Evolutionary conservation across 306 rosid species (phyloP).

Genomic region (Spatholobus suberectus): DNA sequence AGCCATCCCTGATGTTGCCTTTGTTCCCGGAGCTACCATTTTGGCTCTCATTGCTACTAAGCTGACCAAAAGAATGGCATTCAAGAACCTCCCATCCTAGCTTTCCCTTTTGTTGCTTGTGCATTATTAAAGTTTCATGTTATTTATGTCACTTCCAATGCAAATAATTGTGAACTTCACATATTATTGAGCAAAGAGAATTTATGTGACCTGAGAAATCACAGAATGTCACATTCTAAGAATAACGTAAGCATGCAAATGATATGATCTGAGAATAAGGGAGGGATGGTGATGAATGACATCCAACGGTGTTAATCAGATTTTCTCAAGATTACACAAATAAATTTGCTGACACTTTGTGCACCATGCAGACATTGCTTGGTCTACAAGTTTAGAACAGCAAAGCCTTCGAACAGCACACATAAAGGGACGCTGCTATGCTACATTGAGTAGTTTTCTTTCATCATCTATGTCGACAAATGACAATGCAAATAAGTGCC

Average conservation of each 20-base stretch:
- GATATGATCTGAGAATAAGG: neutral
- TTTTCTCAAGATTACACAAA: neutral
- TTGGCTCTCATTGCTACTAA: conserved; percentile 56
- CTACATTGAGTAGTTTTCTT: neutral
- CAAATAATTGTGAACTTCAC: neutral
- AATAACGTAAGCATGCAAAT: neutral
- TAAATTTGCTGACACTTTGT: neutral
- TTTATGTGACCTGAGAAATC: neutral
- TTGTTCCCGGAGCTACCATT: conserved; percentile 63
- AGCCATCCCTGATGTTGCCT: conserved; percentile 60
- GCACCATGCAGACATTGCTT: neutral
- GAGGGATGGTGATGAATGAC: neutral
- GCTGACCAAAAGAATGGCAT: conserved; percentile 52
- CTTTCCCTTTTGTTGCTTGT: neutral
- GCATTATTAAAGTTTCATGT: neutral
- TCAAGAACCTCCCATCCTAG: conserved; percentile 16
- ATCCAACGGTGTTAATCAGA: neutral
- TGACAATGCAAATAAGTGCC: neutral
- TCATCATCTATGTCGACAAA: neutral
- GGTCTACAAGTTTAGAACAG: too few species aligned
- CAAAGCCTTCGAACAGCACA: too few species aligned
- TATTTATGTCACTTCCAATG: neutral
- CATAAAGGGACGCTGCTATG: too few species aligned
- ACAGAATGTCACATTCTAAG: neutral
- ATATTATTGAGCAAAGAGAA: neutral